These are phyloP conservation scores for Microdochium nivale DNA, from an alignment of 2,329 filamentous ascomycete genomes.

Conservation along the genomic window DNA sequence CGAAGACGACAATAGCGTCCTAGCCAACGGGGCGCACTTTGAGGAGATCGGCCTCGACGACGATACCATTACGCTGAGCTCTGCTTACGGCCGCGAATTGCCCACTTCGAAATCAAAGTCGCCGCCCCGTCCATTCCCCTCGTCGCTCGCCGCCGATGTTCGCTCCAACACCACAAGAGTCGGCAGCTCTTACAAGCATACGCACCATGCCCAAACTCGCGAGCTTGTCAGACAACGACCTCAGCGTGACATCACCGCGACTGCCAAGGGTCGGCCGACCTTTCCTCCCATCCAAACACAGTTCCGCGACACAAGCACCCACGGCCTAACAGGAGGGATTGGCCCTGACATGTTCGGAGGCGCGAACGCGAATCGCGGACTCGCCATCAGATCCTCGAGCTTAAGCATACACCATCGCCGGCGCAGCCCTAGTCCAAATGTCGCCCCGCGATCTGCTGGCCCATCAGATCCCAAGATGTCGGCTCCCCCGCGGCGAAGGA, in stretches of 20 bases:
- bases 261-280: slow-evolving; percentile 27
- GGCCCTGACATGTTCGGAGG: slow-evolving; percentile 14
- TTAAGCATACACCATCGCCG: slow-evolving; percentile 28
- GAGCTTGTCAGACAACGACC: slow-evolving; percentile 11
- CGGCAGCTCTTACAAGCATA: neutral
- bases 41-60: slow-evolving; percentile 88
- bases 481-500: slow-evolving; percentile 45
- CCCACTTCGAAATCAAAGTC: slow-evolving; percentile 34
- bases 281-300: slow-evolving; percentile 37
- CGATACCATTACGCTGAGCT: slow-evolving; percentile 36
- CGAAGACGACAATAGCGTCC: slow-evolving; percentile 59
- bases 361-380: slow-evolving; percentile 21
- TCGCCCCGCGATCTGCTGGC: slow-evolving; percentile 27
- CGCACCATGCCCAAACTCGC: neutral
- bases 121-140: slow-evolving; percentile 21
- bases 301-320: slow-evolving; percentile 35
- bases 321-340: slow-evolving; percentile 22
- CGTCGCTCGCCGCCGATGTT: neutral
- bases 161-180: neutral
- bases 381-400: slow-evolving; percentile 30
- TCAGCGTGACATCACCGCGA: slow-evolving; percentile 21
- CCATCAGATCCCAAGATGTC: slow-evolving; percentile 31
- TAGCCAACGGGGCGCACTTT: slow-evolving; percentile 73
- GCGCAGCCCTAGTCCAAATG: slow-evolving; percentile 42
- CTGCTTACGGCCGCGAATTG: slow-evolving; percentile 22